phyloP scores from a whole-genome alignment of 352 stramenopile genomes.

The Detonula confervacea region DNA sequence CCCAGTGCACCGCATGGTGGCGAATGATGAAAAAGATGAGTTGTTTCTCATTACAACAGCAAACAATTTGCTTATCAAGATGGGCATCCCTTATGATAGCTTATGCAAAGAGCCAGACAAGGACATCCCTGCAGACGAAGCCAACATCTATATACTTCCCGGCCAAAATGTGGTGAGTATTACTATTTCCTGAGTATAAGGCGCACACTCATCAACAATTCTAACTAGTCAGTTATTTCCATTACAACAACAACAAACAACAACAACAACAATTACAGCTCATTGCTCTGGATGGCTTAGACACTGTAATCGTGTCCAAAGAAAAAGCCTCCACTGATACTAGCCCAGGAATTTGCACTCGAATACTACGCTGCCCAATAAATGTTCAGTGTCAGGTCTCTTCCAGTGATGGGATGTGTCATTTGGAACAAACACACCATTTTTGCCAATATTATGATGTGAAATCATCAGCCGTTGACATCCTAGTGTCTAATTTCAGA shows the following conservation, averaged over 20 bases:
- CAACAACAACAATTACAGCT: too few relatives aligned
- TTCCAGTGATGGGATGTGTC: not conserved
- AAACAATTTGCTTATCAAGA: constrained; percentile 38
- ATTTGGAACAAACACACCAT: constrained; percentile 10
- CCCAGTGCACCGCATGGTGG: not conserved
- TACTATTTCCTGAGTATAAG: not conserved
- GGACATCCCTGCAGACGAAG: not conserved
- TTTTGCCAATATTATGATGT: constrained; percentile 34
- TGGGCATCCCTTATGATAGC: constrained; percentile 9
- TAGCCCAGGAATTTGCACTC: not conserved
- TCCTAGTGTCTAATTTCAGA: constrained; percentile 56
- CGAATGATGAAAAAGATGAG: constrained; percentile 13
- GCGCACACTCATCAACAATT: not conserved
- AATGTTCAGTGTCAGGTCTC: constrained; percentile 28
- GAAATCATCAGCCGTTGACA: constrained; percentile 26
- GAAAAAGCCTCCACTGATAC: constrained; percentile 1
- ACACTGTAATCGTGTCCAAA: constrained; percentile 25
- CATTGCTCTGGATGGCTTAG: constrained; percentile 32
- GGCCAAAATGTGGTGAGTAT: constrained; percentile 22
- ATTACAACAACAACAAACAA: too few relatives aligned
- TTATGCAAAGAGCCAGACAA: not conserved
- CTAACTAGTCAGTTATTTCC: not conserved
- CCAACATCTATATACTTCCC: constrained; percentile 3
- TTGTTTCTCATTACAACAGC: constrained; percentile 29
- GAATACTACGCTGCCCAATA: constrained; percentile 28